Conservation (phyloP, 352 stramenopile genomes). For the Globisporangium cylindrosporum region DNA sequence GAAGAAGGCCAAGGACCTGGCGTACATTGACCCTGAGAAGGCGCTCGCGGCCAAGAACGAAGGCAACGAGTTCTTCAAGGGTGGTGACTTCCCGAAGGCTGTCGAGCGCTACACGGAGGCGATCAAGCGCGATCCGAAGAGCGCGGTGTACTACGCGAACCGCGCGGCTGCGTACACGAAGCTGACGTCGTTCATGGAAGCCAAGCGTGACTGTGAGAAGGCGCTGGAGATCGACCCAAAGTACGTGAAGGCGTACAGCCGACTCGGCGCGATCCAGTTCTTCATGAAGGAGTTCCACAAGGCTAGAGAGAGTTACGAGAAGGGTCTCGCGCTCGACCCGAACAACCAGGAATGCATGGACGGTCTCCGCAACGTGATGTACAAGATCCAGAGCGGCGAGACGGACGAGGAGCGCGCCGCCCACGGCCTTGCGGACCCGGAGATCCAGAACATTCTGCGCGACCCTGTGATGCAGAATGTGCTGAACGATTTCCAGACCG, state of each 20-base stretch:
- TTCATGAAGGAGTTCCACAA: slow-evolving; percentile 99
- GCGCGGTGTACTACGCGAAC: slow-evolving; percentile 98
- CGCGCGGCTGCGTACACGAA: slow-evolving; percentile 97
- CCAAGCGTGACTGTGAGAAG: slow-evolving; percentile 95
- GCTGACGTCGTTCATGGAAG: slow-evolving; percentile 93
- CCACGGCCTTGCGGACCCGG: slow-evolving; percentile 98
- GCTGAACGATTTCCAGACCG: slow-evolving; percentile 97
- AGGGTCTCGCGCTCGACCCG: slow-evolving; percentile 93
- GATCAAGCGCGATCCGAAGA: slow-evolving; percentile 98
- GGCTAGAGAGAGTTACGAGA: slow-evolving; percentile 95
- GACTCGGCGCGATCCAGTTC: slow-evolving; percentile 99
- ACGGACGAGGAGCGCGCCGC: slow-evolving; percentile 95
- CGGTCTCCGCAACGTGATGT: slow-evolving; percentile 92
- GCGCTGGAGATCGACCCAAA: slow-evolving; percentile 97
- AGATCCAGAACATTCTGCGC: slow-evolving; percentile 97
- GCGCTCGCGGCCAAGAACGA: slow-evolving; percentile 97
- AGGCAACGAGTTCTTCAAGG: slow-evolving; percentile 98
- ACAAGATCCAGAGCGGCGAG: slow-evolving; percentile 94
- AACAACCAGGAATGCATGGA: slow-evolving; percentile 95
- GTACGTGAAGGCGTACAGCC: slow-evolving; percentile 99
- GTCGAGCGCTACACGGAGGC: slow-evolving; percentile 96
- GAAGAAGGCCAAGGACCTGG: slow-evolving; percentile 92
- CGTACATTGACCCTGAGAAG: slow-evolving; percentile 97
- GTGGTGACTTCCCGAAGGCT: slow-evolving; percentile 91
- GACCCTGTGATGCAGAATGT: slow-evolving; percentile 98